Evolutionary conservation across 306 rosid genomes (phyloP).

Genomic region (Alnus glutinosa): DNA sequence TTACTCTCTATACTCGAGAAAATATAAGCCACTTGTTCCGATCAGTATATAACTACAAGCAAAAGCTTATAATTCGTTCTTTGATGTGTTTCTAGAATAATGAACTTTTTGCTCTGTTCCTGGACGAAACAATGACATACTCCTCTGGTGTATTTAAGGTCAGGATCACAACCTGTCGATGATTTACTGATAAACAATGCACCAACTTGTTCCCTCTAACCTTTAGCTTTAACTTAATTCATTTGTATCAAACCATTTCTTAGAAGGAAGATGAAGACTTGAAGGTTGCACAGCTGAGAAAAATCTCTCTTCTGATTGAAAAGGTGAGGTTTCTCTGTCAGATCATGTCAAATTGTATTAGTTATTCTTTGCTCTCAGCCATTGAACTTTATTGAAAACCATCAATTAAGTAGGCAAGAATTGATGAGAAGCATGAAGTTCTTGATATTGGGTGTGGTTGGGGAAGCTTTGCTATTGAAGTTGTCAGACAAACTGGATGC

Average conservation of each 20-base stretch:
- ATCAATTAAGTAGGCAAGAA: slow-evolving; percentile 51
- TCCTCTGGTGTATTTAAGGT: slow-evolving; percentile 88
- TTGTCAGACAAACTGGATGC: slow-evolving; percentile 76
- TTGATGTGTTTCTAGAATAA: slow-evolving; percentile 64
- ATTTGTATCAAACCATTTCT: slow-evolving; percentile 17
- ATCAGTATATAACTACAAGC: neutral
- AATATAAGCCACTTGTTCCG: too few relatives aligned
- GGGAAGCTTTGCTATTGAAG: slow-evolving; percentile 92
- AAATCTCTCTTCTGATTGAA: slow-evolving; percentile 63
- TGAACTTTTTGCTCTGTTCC: slow-evolving; percentile 79
- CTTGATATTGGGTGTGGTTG: slow-evolving; percentile 92
- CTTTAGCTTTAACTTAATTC: neutral
- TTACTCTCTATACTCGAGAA: too few relatives aligned
- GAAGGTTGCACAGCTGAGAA: slow-evolving; percentile 74
- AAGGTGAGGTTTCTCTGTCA: slow-evolving; percentile 41
- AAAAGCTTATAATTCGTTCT: neutral
- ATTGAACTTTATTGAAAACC: neutral
- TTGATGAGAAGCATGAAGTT: slow-evolving; percentile 66
- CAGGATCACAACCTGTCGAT: slow-evolving; percentile 17
- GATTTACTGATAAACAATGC: neutral
- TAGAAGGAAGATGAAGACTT: slow-evolving; percentile 70
- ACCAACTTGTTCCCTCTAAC: slow-evolving; percentile 2
- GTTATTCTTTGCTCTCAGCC: slow-evolving; percentile 8
- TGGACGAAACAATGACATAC: slow-evolving; percentile 89
- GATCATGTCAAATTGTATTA: neutral